Base-by-base conservation (phyloP, 1,139 yeast genomes). In the Lodderomyces parapsilosis region DNA sequence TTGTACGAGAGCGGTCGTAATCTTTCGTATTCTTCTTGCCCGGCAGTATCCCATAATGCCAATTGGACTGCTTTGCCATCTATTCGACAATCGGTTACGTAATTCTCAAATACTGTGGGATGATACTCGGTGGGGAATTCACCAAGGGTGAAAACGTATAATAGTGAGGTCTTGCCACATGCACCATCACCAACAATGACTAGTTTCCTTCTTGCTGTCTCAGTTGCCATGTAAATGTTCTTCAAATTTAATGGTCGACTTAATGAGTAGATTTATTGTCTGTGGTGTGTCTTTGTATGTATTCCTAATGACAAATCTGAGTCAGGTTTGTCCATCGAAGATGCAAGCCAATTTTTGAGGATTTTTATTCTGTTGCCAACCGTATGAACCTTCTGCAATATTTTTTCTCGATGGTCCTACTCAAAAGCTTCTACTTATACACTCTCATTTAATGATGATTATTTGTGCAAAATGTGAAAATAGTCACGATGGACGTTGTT, bases 181-280 rank as follows among this genome's bases (percentile, higher is more conserved):
- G 96, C 96, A 38, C 96, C 96, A 63, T 90, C 97, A 25, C 97
- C 97, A 13, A 90, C 95, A 39, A 90, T 90, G 43, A 90, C 96
- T 40, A 90, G 70, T 60, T 90, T 90, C 62, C 96, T 74, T 54
- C 81, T 80, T 33, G 83, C 73, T 8, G 53, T 39, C 18, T 48
- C 48, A 33, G 13, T 32, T 13, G 31, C 34, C 38, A 41, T 41
- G 10, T 14, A 27, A 13, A 13, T 5, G 13, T 27, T 27, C 15
- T 27, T 27, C 17, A 24, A n/a, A n/a, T n/a, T n/a, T n/a, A n/a
- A n/a, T n/a, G n/a, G n/a, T n/a, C n/a, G n/a, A n/a, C n/a, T n/a
- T n/a, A n/a, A n/a, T n/a, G n/a, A n/a, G n/a, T n/a, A n/a, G n/a
- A n/a, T n/a, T n/a, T n/a, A n/a, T n/a, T n/a, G n/a, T n/a, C n/a